Evolutionary conservation across 202 grass and related monocot species (phyloP).

Genomic region (Schoenoplectus triqueter): DNA sequence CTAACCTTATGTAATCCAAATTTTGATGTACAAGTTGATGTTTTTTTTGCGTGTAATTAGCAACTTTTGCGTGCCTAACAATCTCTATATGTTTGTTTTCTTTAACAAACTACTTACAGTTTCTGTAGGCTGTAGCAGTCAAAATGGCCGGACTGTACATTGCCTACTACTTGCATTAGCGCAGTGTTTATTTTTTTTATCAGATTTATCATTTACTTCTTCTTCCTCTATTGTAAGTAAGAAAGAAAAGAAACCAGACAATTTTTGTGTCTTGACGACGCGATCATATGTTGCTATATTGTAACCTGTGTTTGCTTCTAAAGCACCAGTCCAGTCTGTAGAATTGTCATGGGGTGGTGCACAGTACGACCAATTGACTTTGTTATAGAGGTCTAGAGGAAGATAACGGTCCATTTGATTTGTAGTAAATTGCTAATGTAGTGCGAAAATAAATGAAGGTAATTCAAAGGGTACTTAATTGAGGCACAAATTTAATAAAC

Average conservation of each 20-base stretch:
- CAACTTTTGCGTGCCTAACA: constrained; percentile 30
- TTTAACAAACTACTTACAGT: constrained; percentile 19
- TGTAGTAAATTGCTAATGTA: too few species aligned
- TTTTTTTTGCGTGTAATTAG: constrained; percentile 32
- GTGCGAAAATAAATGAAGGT: too few species aligned
- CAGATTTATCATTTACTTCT: background rate
- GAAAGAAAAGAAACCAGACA: background rate
- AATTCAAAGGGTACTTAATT: too few species aligned
- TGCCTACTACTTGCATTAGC: background rate
- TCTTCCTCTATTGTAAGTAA: background rate
- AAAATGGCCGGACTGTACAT: background rate
- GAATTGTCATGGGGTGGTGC: background rate
- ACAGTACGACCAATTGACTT: too few species aligned
- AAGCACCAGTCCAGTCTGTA: background rate
- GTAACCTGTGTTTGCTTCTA: background rate
- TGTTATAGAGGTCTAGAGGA: too few species aligned
- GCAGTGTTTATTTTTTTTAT: background rate
- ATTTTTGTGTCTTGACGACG: background rate
- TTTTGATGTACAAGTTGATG: constrained; percentile 37
- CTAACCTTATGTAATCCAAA: constrained; percentile 37
- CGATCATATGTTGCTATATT: background rate
- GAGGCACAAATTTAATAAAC: too few species aligned
- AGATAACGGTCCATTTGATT: too few species aligned
- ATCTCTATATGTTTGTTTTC: background rate
- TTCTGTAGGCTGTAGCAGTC: background rate